These are phyloP conservation scores for Saturnispora mendoncae DNA, from an alignment of 805 yeast genomes.

Conservation along the genomic window DNA sequence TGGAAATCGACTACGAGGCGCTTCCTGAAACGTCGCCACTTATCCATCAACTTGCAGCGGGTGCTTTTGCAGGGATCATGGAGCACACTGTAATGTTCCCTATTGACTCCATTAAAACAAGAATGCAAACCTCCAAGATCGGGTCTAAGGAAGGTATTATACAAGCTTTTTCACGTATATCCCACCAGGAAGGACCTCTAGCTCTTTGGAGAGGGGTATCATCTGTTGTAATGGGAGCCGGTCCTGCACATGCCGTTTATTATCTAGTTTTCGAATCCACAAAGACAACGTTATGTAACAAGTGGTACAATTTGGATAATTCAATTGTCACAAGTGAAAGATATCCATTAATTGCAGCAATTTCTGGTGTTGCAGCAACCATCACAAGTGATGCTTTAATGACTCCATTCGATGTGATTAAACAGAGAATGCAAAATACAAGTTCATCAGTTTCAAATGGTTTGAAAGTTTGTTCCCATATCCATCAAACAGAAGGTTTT, in stretches of 20 bases:
- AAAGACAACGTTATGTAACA: constrained; percentile 44
- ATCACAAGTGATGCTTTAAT: constrained; percentile 89
- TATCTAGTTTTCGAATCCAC: constrained; percentile 88
- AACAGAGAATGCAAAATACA: constrained; percentile 80
- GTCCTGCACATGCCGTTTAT: constrained; percentile 97
- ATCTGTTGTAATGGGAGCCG: constrained; percentile 93
- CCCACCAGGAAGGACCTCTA: constrained; percentile 80
- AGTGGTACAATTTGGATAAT: constrained; percentile 26
- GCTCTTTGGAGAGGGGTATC: constrained; percentile 92
- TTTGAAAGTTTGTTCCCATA: constrained; percentile 29
- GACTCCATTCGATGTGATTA: constrained; percentile 95
- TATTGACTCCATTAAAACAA: constrained; percentile 88
- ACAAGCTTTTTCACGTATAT: constrained; percentile 60
- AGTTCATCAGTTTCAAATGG: constrained; percentile 14
- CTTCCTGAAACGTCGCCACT: constrained; percentile 81
- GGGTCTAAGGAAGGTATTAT: constrained; percentile 39
- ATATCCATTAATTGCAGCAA: constrained; percentile 75
- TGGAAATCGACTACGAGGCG: constrained; percentile 81
- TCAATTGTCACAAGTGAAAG: constrained; percentile 48
- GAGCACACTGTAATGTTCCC: constrained; percentile 97
- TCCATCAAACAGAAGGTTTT: constrained; percentile 57
- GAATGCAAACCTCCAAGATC: constrained; percentile 64
- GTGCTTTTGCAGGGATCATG: constrained; percentile 99
- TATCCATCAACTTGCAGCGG: constrained; percentile 76
- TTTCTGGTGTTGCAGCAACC: constrained; percentile 89